These are phyloP conservation scores for Phytophthora pinifolia DNA, from an alignment of 352 stramenopile species.

Conservation along the genomic window DNA sequence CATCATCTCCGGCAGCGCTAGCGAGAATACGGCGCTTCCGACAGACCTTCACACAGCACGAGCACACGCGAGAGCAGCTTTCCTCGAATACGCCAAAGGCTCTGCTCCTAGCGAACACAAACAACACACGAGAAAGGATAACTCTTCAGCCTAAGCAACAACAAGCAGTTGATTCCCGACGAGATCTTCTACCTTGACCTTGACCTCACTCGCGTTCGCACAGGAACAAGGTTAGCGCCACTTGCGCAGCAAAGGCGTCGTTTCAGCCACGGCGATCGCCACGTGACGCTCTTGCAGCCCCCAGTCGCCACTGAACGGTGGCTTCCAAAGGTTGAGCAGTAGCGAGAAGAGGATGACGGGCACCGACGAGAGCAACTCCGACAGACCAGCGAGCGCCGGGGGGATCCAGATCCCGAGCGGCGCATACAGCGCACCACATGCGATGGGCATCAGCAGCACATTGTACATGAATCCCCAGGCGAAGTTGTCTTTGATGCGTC, in stretches of 20 bases:
- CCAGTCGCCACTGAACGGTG: slow-evolving; percentile 36
- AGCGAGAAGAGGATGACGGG: slow-evolving; percentile 79
- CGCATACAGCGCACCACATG: slow-evolving; percentile 67
- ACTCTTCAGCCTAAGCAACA: slow-evolving; percentile 13
- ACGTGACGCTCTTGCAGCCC: slow-evolving; percentile 23
- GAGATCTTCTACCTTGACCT: slow-evolving; percentile 18
- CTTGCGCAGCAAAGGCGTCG: slow-evolving; percentile 40
- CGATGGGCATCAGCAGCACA: slow-evolving; percentile 70
- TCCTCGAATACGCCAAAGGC: slow-evolving; percentile 34
- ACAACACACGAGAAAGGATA: background rate
- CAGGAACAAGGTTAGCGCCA: slow-evolving; percentile 3
- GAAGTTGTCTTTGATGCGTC: slow-evolving; percentile 78
- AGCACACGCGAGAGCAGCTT: slow-evolving; percentile 27
- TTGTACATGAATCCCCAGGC: slow-evolving; percentile 79
- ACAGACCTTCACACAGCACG: slow-evolving; percentile 5
- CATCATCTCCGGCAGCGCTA: slow-evolving; percentile 29
- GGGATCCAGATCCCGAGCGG: slow-evolving; percentile 62
- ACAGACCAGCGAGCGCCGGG: slow-evolving; percentile 66
- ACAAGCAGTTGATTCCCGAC: slow-evolving; percentile 19
- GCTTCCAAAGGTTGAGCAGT: slow-evolving; percentile 66
- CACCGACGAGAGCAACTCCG: slow-evolving; percentile 73
- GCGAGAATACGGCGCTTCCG: slow-evolving; percentile 11
- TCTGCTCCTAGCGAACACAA: slow-evolving; percentile 9
- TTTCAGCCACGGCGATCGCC: slow-evolving; percentile 43
- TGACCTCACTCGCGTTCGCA: slow-evolving; percentile 1